Percentiles rank a stretch among this genome's conserved stretches.
phyloP scores from a whole-genome alignment of 208 protist genomes.

The Porcisia hertigi region DNA sequence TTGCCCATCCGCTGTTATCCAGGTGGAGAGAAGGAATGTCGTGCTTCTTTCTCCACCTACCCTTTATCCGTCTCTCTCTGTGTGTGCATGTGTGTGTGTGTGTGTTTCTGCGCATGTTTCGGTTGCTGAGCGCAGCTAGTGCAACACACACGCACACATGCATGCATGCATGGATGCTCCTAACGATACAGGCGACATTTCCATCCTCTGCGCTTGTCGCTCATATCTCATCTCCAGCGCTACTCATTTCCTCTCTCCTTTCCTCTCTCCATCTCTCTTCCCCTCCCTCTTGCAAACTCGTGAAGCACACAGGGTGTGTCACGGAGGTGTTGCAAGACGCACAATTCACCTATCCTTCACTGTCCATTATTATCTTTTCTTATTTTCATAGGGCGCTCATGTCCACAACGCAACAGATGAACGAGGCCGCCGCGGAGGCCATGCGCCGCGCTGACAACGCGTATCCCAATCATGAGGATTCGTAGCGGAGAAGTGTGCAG shows the following conservation, averaged over 20 bases:
- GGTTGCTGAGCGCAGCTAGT: too few relatives aligned
- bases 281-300: not conserved
- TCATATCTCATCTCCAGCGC: not conserved
- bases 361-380: slow-evolving; percentile 7
- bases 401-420: slow-evolving; percentile 22
- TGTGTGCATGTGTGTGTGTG: too few relatives aligned
- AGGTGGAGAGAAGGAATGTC: not conserved
- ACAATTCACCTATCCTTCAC: not conserved
- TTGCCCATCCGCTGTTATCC: not conserved
- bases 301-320: too few relatives aligned
- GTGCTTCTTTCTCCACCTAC: too few relatives aligned
- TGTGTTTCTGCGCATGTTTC: not conserved
- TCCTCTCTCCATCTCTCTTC: not conserved
- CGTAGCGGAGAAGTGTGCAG: not conserved
- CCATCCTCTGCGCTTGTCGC: not conserved
- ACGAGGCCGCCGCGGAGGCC: slow-evolving; percentile 27
- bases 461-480: slow-evolving; percentile 5
- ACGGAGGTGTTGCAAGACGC: not conserved
- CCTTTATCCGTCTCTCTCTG: too few relatives aligned
- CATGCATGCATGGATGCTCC: not conserved
- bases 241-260: not conserved
- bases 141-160: too few relatives aligned
- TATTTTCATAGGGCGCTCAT: slow-evolving; percentile 2
- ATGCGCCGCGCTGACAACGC: slow-evolving; percentile 26
- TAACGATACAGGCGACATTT: not conserved